phyloP scores from a whole-genome alignment of 306 rosid genomes.

The Cucurbita moschata region DNA sequence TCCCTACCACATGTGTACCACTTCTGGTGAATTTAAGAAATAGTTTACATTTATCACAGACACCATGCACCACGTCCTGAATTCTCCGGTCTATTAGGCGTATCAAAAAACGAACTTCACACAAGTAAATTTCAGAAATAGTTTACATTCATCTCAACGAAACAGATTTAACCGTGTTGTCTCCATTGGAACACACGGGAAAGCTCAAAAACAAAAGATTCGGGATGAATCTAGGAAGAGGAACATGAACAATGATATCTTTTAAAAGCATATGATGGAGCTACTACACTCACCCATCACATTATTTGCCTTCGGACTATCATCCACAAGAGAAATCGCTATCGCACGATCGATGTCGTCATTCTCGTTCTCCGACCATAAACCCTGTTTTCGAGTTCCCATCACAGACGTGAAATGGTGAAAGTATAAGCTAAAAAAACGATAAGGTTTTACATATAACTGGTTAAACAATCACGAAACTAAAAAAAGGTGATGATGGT shows the following conservation, averaged over 20 bases:
- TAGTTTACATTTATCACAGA: background rate
- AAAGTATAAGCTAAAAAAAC: conserved; percentile 6
- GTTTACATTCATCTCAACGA: background rate
- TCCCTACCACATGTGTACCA: background rate
- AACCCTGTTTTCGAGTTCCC: conserved; percentile 49
- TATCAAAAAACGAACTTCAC: background rate
- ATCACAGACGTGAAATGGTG: conserved; percentile 9
- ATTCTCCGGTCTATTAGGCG: background rate
- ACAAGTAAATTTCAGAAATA: background rate
- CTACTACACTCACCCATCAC: conserved; percentile 49
- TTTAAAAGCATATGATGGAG: background rate
- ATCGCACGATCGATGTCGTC: conserved; percentile 80
- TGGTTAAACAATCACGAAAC: background rate
- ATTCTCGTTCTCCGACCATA: conserved; percentile 51
- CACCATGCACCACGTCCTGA: background rate
- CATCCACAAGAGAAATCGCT: conserved; percentile 70
- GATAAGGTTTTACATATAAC: background rate
- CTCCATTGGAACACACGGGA: background rate
- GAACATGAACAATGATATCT: background rate
- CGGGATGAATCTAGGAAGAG: background rate
- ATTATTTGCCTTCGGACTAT: conserved; percentile 33
- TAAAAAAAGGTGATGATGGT: background rate
- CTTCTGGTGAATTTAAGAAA: background rate
- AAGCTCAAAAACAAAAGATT: background rate
- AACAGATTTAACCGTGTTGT: background rate